Evolutionary conservation across 805 yeast species (phyloP), one percentile per base, ranked within the genome.

Genomic region (Candida yuanshanica): DNA sequence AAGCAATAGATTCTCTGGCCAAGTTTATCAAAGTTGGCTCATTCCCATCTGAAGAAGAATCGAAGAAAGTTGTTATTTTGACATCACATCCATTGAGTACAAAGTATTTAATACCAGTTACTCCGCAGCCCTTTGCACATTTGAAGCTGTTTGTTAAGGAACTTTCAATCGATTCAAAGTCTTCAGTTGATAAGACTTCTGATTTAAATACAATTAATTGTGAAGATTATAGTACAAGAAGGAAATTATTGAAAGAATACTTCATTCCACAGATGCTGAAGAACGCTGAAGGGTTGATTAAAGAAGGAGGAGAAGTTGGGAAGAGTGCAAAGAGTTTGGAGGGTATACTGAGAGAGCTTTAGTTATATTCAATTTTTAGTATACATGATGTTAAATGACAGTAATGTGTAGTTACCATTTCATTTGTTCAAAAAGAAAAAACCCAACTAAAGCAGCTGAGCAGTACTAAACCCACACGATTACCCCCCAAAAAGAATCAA

Each of bases 291-390:
- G 65, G 65, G 31, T 52, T 77, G 24, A 59, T 77, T 9, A 77
- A 77, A 51, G 93, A 84, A 48, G 95, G 88, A 11, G 90, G 90
- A 1, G 86, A 80, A 36, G 64, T 73, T 16, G 89, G 89, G 3
- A 72, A 79, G 46, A 72, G 58, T 12, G 70, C 75, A 7, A 65
- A 63, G 20, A 34, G 46, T 2, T 26, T 55, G n/a, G 42, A 51
- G 23, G 33, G 34, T 2, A 16, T 55, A 14, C 34, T 44, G 1
- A 48, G 44, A 18, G 46, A 43, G 11, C 13, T 47, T 33, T 31
- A 17, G 33, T 14, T 14, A 11, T 27, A 27, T 14, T 25, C 27
- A 11, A 11, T 12, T 25, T 25, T 3, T 13, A 13, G 13, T 11
- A n/a, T 4, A 24, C 11, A 4, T n/a, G n/a, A n/a, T n/a, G n/a